Base-by-base conservation (phyloP, 2,329 filamentous ascomycete species). In the Trichoderma sp. region DNA sequence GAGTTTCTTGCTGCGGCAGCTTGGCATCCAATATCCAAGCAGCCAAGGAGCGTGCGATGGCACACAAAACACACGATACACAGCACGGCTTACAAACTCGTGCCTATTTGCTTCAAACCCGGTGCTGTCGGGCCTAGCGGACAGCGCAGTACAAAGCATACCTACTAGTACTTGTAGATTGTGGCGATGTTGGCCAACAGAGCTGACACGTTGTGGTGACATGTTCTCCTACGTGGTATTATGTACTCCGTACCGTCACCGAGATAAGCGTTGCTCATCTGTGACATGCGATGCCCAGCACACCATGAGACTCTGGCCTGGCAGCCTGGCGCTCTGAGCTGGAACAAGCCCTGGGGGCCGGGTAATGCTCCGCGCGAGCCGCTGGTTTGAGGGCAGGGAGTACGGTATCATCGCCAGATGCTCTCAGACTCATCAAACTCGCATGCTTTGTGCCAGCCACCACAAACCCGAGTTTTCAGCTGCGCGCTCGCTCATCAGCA, bases 351-450 rank as follows among this genome's bases (percentile, higher is more conserved):
- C 52, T 58, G 28, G 28, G 24, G n/a, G 54, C 54, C 63, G 28
- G 63, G 26, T 28, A 28, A 58, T 18, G 21, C 63, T 34, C 52
- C 52, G 54, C 54, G 63, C 56, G 63, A 58, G 54, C 63, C 63
- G 54, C 63, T 54, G 49, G 52, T 28, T 21, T 58, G 26, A 28
- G 26, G 14, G 28, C 26, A 59, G 43, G 54, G 37, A 30, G 37
- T 30, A 37, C 34, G 28, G 37, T 30, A 37, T 56, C 49, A 59
- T 49, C 63, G 43, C 63, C 39, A 30, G 54, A 66, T 59, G 54
- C 63, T 66, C 52, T 10, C 58, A 54, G 37, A 59, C 49, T 58
- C n/a, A 51, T 51, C 63, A 51, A 66, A 54, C n/a, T 28, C 58
- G 13, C 37, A 16, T 37, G 37, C 52, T n/a, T 49, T 16, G n/a